phyloP scores from a whole-genome alignment of 768 basidiomycete species.

The Cyclocybe cylindracea region DNA sequence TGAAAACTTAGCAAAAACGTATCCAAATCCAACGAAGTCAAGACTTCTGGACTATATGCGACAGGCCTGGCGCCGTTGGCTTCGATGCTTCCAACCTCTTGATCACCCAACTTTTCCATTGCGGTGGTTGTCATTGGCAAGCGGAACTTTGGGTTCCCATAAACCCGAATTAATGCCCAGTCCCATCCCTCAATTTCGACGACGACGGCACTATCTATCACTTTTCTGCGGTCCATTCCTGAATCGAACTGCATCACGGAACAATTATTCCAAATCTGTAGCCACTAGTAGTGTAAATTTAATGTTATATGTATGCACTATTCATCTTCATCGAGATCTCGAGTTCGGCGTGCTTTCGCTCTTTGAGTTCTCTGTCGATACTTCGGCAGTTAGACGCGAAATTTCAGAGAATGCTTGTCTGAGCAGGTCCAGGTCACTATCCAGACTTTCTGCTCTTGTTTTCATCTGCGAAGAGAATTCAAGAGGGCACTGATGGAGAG shows the following conservation, averaged over 20 bases:
- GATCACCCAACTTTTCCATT: slow-evolving; percentile 39
- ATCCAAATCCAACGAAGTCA: slow-evolving; percentile 29
- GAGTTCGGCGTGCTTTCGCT: neutral
- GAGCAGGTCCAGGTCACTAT: slow-evolving; percentile 80
- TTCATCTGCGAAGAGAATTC: slow-evolving; percentile 64
- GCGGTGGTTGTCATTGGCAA: slow-evolving; percentile 44
- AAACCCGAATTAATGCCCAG: neutral
- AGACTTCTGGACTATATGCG: slow-evolving; percentile 36
- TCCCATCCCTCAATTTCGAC: no score
- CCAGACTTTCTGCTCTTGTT: slow-evolving; percentile 80
- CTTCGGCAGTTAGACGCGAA: slow-evolving; percentile 72
- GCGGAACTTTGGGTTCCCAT: slow-evolving; percentile 39
- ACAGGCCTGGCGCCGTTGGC: slow-evolving; percentile 6
- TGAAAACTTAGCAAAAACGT: slow-evolving; percentile 15
- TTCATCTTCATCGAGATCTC: neutral
- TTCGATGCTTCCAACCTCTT: slow-evolving; percentile 25
- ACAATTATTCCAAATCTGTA: neutral
- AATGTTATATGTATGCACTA: neutral
- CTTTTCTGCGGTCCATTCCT: no score
- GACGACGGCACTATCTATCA: no score
- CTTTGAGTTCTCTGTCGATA: slow-evolving; percentile 45
- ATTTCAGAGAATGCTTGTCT: slow-evolving; percentile 85
- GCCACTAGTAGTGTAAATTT: neutral
- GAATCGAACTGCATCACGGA: no score
- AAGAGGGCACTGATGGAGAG: neutral